Evolutionary conservation across 352 stramenopile genomes (phyloP), one percentile per base, ranked within the genome.

Genomic region (Pythium chondricola): DNA sequence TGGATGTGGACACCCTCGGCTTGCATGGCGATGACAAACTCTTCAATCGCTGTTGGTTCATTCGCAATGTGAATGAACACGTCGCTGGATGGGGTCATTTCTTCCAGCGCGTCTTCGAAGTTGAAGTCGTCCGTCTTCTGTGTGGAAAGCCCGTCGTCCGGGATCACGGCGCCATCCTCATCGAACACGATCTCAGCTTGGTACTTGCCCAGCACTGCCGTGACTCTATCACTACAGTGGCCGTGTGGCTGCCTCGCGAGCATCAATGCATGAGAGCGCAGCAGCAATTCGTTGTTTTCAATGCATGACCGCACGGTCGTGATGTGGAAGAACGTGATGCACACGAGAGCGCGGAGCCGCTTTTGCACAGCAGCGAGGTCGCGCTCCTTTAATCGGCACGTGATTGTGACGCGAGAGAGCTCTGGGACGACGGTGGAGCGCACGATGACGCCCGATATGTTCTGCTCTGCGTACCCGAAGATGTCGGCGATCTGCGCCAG

Each of bases 271-370:
- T 89, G 78, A 1, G 73, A 83, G 17, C 74, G 73, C 37, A 89
- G 48, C 35, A 89, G 45, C 16, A 84, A 57, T 41, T 86, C 71
- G 24, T 83, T 66, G 61, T 78, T 85, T 43, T 74, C 54, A 20
- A 86, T 56, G 26, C 74, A 87, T 24, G 78, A 81, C 17, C 58
- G 56, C 59, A 80, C 65, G 18, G 69, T 84, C 26, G 78, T 90
- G 42, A 88, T 67, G 46, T 90, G 78, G 65, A 87, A 86, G 50
- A 90, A 90, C 13, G 78, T 86, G 39, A 90, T 63, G 43, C 61
- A 72, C 39, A 90, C 78, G 2, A 90, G 69, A 20, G 75, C 61
- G 2, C 68, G 61, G 21, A 88, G 69, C 0, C 75, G 68, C 29
- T 71, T 79, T 53, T 85, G 70, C 26, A 90, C 63, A 21, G 57